Conservation (phyloP, 2,329 filamentous ascomycete genomes). For the Chrysoporthe cubensis region DNA sequence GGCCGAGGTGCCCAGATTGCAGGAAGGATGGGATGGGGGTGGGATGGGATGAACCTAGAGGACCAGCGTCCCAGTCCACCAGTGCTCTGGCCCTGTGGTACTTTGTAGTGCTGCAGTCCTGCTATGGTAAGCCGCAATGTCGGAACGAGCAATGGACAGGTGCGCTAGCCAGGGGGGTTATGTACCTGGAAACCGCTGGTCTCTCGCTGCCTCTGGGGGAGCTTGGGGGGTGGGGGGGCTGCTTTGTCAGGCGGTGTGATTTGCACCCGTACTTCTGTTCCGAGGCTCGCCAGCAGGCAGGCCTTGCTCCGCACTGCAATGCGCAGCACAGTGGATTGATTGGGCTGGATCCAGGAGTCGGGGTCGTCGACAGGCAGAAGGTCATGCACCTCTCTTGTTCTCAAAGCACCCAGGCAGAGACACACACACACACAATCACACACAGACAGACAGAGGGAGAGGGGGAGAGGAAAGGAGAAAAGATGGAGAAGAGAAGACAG, state of each 20-base stretch:
- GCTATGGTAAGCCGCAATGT: conserved; percentile 10
- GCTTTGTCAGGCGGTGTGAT: conserved; percentile 12
- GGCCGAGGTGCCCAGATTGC: conserved; percentile 10
- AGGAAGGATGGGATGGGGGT: conserved; percentile 9
- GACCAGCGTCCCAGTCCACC: not conserved
- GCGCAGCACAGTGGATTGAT: not conserved
- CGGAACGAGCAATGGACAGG: not conserved
- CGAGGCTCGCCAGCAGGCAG: not conserved
- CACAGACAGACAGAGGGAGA: not conserved
- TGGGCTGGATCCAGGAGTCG: not conserved
- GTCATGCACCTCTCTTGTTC: not conserved
- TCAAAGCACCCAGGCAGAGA: not conserved
- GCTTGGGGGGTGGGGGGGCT: not conserved
- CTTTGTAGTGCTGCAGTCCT: not conserved
- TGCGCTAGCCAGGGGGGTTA: not conserved
- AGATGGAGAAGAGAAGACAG: not conserved
- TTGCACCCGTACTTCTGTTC: not conserved
- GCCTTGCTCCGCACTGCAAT: too few relatives aligned
- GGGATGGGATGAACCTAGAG: conserved; percentile 11
- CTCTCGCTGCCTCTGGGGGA: not conserved
- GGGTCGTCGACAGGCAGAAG: not conserved
- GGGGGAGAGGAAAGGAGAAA: not conserved
- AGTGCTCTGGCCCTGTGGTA: not conserved
- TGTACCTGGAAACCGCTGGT: conserved; percentile 1
- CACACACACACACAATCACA: not conserved